Conservation (phyloP, 495 filamentous ascomycete genomes). For the Aspergillus heteromorphus region DNA sequence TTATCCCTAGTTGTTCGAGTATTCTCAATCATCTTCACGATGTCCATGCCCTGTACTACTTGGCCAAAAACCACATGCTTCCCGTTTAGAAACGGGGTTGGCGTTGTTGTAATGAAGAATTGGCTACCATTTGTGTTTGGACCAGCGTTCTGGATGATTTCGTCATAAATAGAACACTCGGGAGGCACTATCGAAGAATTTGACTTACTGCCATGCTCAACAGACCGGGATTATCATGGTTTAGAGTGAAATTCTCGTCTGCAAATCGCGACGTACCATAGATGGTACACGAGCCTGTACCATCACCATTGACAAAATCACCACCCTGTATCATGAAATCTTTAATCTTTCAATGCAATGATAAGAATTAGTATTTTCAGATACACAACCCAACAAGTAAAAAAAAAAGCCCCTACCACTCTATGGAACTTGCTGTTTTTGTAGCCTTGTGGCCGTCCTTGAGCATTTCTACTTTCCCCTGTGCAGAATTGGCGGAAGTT, state of each 20-base stretch:
- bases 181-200: background rate
- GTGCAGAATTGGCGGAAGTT: conserved; percentile 98
- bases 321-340: conserved; percentile 98
- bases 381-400: background rate
- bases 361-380: background rate
- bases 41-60: conserved; percentile 85
- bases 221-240: conserved; percentile 72
- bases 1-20: conserved; percentile 76
- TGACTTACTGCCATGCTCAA: conserved; percentile 83
- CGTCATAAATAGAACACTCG: background rate
- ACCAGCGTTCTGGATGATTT: conserved; percentile 67
- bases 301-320: conserved; percentile 92
- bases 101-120: conserved; percentile 91
- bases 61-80: conserved; percentile 96
- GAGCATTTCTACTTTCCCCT: conserved; percentile 77
- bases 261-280: conserved; percentile 79
- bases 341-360: conserved; percentile 61
- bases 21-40: conserved; percentile 83
- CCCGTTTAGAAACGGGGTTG: conserved; percentile 82
- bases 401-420: conserved; percentile 67
- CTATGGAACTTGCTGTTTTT: conserved; percentile 94
- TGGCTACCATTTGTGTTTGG: conserved; percentile 93
- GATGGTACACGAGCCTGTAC: conserved; percentile 81
- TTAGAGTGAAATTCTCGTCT: conserved; percentile 83
- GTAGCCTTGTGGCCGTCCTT: conserved; percentile 84